These are phyloP conservation scores for Rhizophagus sp. DNA, from an alignment of 192 early-diverging fungal species.

Conservation along the genomic window DNA sequence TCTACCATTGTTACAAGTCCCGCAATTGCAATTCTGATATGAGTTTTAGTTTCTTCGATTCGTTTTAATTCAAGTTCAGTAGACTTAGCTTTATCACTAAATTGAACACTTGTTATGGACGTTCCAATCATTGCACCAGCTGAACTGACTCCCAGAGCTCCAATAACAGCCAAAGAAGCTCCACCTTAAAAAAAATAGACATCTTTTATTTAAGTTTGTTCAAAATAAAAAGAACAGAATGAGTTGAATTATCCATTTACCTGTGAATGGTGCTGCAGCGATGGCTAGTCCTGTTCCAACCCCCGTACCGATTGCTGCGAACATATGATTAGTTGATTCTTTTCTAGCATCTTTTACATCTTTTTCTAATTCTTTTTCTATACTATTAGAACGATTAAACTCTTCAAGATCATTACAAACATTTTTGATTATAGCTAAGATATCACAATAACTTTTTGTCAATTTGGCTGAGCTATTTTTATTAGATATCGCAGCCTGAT, in stretches of 20 bases:
- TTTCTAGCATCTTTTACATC: background rate
- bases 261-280: conserved; percentile 13
- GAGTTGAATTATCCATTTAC: no score
- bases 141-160: conserved; percentile 6
- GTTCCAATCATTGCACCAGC: conserved; percentile 22
- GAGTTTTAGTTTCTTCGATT: background rate
- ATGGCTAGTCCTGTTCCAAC: conserved; percentile 14
- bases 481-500: background rate
- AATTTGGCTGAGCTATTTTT: background rate
- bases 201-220: no score
- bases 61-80: conserved; percentile 4
- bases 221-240: no score
- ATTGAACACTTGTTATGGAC: background rate
- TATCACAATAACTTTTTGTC: background rate
- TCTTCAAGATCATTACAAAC: background rate
- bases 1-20: background rate
- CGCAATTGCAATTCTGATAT: background rate
- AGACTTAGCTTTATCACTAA: conserved; percentile 6
- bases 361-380: conserved; percentile 6
- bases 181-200: background rate
- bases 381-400: background rate
- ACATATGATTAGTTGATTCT: background rate
- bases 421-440: conserved; percentile 2
- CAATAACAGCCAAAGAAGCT: conserved; percentile 18
- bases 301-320: conserved; percentile 2